Base-by-base conservation (phyloP, 164 flowering plant species). In the Buxus sempervirens region DNA sequence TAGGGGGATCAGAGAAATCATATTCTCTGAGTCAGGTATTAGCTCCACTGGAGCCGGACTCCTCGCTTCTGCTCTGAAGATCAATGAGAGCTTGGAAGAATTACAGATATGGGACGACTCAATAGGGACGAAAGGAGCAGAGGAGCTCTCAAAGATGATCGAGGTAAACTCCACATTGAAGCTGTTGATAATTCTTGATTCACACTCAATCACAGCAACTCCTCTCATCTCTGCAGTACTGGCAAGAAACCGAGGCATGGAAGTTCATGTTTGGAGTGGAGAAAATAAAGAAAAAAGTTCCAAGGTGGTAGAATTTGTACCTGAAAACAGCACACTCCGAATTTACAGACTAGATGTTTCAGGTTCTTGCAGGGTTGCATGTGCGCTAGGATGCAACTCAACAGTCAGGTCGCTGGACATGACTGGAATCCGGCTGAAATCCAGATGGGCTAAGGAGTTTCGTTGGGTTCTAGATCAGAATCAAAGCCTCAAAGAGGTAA, bases 71-170 rank as follows among this genome's bases (percentile, higher is more conserved):
- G 88, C 91, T 66, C 81, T 95, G 23, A 88, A 74, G 80, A 76
- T 74, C 62, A 95, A 95, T 63, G 79, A 76, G n/a, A 83, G 75
- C 41, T 73, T 92, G 73, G 93, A 92, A 67, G 99, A 89, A 82
- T 66, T 95, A 74, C 97, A 90, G 76, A 86, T 95, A 74, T 92
- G 97, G 97, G 97, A 92, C 25, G 99, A 95, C 73, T 90, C 99
- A 2, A 89, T 95, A 23, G 96, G 97, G 20, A 74, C 90, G 0
- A 84, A 75, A 76, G 99, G 97, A 0, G 92, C 97, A 7, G 99
- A 95, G 67, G 99, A 90, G 78, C 87, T 95, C 18, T 86, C 96
- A 0, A 90, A 90, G 78, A 92, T 88, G 97, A 89, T 90, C 26
- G 99, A 92, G 76, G 90, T 79, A 27, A 95, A 90, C 70, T 73